Evolutionary conservation across 2,329 filamentous ascomycete genomes (phyloP), one percentile per base, ranked within the genome.

Genomic region (Ophiostoma pallidulum): DNA sequence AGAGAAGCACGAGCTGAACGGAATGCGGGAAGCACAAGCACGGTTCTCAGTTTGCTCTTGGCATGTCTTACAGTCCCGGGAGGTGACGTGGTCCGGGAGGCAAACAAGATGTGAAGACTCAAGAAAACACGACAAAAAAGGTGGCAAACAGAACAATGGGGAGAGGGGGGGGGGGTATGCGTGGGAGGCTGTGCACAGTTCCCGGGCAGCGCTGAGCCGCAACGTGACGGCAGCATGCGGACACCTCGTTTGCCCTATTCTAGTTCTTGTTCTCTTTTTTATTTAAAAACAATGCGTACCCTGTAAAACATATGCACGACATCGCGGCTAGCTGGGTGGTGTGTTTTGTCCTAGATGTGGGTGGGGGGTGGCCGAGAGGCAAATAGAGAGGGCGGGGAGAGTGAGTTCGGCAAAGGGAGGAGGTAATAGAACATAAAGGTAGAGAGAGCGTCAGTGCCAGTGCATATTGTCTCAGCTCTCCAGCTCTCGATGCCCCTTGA

Each of bases 1-100:
- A n/a, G 20, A 36, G 20, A 16, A 19, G 24, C 22, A 44, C 10
- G 41, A n/a, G n/a, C n/a, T n/a, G n/a, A n/a, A n/a, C n/a, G n/a
- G n/a, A n/a, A n/a, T n/a, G n/a, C n/a, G n/a, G n/a, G n/a, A n/a
- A n/a, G n/a, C 32, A 36, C 32, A 16, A 19, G 24, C 22, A 44
- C 10, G 41, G 41, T 43, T 36, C 32, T 44, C 20, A 22, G 22
- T 44, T 44, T 44, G 41, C 35, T 16, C 32, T 22, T 36, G 24
- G 19, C 28, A 31, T 40, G 40, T 43, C 35, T 41, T 28, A 31
- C 41, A 10, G 19, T 9, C 31, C 43, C 47, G 47, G 41, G 32
- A 26, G 36, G 20, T 49, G 47, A 49, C 36, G 47, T 49, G 47
- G 47, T 43, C 41, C 47, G 41, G 38, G 45, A 37, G 39, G 33